Evolutionary conservation across 164 flowering plant genomes (phyloP).

Genomic region (Vitis labrusca): DNA sequence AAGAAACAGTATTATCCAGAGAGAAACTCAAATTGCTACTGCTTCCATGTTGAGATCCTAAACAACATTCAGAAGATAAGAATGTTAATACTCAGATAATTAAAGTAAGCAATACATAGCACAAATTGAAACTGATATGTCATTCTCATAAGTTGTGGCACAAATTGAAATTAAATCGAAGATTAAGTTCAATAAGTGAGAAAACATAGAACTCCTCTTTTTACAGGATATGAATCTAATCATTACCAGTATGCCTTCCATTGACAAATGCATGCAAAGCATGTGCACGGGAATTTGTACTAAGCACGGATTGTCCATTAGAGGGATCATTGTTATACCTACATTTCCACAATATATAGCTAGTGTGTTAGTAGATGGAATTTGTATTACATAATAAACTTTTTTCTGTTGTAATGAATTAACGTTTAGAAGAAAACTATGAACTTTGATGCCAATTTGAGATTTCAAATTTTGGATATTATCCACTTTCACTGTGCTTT

Average conservation of each 20-base stretch:
- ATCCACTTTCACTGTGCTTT: slow-evolving; percentile 4
- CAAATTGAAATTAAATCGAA: no score
- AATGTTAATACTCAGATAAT: background rate
- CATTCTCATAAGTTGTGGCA: no score
- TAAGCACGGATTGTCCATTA: slow-evolving; percentile 27
- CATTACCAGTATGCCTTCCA: slow-evolving; percentile 14
- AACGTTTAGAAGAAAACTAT: background rate
- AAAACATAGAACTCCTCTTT: no score
- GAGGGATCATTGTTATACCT: slow-evolving; percentile 42
- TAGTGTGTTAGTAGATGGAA: no score
- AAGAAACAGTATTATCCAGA: slow-evolving; percentile 30
- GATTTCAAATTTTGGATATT: no score
- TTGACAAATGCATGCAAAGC: slow-evolving; percentile 69
- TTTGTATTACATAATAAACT: no score
- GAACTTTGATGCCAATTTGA: background rate
- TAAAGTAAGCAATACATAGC: background rate
- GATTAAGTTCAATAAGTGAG: no score
- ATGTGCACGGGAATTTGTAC: slow-evolving; percentile 56
- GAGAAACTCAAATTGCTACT: slow-evolving; percentile 19
- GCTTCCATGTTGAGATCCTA: slow-evolving; percentile 75
- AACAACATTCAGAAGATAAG: background rate
- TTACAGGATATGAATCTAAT: no score
- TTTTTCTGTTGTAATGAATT: no score
- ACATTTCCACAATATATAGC: slow-evolving; percentile 9
- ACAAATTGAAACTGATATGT: background rate